Conservation (phyloP, 306 rosid species). For the Hippophae gyantsensis region DNA sequence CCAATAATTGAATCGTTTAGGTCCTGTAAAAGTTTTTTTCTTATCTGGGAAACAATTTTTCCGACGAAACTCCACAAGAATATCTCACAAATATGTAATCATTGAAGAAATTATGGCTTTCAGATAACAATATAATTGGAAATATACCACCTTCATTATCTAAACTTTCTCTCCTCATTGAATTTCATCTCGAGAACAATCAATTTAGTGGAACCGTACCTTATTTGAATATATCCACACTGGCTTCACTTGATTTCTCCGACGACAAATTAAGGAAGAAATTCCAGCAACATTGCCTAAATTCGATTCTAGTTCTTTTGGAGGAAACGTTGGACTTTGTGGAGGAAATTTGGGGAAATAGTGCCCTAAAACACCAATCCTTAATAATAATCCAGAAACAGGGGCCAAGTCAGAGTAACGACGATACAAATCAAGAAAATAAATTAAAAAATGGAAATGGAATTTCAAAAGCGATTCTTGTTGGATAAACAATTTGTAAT, state of each 20-base stretch:
- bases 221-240: slow-evolving; percentile 11
- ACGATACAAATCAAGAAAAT: too few relatives aligned
- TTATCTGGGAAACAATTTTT: slow-evolving; percentile 49
- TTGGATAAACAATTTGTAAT: slow-evolving; percentile 11
- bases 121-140: slow-evolving; percentile 49
- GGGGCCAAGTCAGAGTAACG: too few relatives aligned
- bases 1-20: slow-evolving; percentile 42
- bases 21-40: slow-evolving; percentile 41
- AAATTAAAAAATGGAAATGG: neutral
- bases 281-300: slow-evolving; percentile 37
- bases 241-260: slow-evolving; percentile 36
- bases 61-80: slow-evolving; percentile 50
- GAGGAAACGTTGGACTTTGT: slow-evolving; percentile 51
- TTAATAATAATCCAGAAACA: neutral
- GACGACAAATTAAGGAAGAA: slow-evolving; percentile 58
- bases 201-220: slow-evolving; percentile 55
- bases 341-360: slow-evolving; percentile 26
- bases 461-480: slow-evolving; percentile 13
- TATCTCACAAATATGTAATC: slow-evolving; percentile 44
- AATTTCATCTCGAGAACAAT: slow-evolving; percentile 52
- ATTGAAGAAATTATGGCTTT: slow-evolving; percentile 57
- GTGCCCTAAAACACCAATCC: slow-evolving; percentile 9
- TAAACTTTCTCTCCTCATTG: slow-evolving; percentile 33
- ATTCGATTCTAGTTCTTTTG: slow-evolving; percentile 28
- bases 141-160: slow-evolving; percentile 41